phyloP scores from a whole-genome alignment of 192 early-diverging fungal genomes.

The Cladochytrium replicatum region DNA sequence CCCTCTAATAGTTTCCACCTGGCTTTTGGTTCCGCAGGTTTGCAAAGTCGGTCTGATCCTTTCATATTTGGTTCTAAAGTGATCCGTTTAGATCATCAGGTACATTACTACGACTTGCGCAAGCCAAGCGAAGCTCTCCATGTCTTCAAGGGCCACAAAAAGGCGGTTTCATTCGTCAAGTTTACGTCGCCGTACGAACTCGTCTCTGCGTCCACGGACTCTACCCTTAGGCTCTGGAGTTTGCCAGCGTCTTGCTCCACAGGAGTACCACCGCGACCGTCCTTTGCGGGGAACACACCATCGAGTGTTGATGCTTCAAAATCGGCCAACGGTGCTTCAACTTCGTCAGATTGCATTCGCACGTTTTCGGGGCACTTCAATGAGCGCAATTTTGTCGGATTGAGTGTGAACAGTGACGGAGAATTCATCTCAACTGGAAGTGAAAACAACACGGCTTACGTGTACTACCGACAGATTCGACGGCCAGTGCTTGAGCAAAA shows the following conservation, averaged over 20 bases:
- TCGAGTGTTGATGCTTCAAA: neutral
- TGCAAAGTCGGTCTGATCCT: neutral
- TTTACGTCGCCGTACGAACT: constrained; percentile 70
- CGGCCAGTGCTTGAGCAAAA: constrained; percentile 62
- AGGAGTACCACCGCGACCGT: too few relatives aligned
- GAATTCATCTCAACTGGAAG: constrained; percentile 91
- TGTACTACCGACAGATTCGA: constrained; percentile 66
- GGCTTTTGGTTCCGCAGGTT: constrained; percentile 81
- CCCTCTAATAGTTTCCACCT: constrained; percentile 62
- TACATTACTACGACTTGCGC: constrained; percentile 87
- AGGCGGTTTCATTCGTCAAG: constrained; percentile 91
- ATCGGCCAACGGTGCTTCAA: neutral
- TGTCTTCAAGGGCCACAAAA: constrained; percentile 75
- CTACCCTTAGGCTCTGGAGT: constrained; percentile 82
- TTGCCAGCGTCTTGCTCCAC: too few relatives aligned
- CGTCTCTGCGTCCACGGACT: constrained; percentile 86
- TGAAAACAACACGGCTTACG: constrained; percentile 83
- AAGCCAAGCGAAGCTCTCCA: constrained; percentile 56
- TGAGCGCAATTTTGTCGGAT: constrained; percentile 96
- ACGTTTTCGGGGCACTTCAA: constrained; percentile 81
- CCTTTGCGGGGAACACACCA: too few relatives aligned
- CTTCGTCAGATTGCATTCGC: constrained; percentile 35
- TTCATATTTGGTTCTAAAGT: constrained; percentile 8
- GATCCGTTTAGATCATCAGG: constrained; percentile 61
- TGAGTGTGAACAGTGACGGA: constrained; percentile 53